Evolutionary conservation across 2,329 filamentous ascomycete species (phyloP).

Genomic region (Exophiala aquamarina): DNA sequence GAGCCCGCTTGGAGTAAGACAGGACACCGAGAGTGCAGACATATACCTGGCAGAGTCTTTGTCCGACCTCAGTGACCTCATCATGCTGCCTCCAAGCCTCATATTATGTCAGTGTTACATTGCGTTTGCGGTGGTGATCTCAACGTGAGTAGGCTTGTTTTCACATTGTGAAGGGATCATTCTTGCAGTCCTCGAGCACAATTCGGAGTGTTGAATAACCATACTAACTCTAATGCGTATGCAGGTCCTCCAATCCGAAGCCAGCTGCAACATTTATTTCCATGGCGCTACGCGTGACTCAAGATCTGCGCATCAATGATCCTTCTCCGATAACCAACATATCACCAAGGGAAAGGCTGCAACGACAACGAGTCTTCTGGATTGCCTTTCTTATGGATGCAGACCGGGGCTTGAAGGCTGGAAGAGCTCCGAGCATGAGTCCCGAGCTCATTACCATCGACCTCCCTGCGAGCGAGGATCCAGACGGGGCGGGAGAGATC

Average conservation of each 20-base stretch:
- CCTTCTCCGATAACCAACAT: conserved; percentile 66
- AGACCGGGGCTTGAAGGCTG: conserved; percentile 41
- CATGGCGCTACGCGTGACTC: conserved; percentile 78
- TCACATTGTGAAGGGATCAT: too few relatives aligned
- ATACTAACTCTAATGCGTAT: too few relatives aligned
- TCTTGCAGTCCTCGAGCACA: too few relatives aligned
- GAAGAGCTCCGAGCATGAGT: conserved; percentile 7
- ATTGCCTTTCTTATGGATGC: conserved; percentile 72
- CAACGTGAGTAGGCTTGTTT: conserved; percentile 66
- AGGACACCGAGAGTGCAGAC: conserved; percentile 93
- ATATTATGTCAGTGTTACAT: conserved; percentile 92
- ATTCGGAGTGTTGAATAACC: too few relatives aligned
- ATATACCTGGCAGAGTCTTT: conserved; percentile 96
- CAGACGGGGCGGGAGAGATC: conserved; percentile 90
- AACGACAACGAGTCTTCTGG: conserved; percentile 75
- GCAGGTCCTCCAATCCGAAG: conserved; percentile 80
- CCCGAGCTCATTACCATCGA: conserved; percentile 79
- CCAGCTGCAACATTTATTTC: conserved; percentile 88
- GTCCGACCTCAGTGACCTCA: conserved; percentile 84
- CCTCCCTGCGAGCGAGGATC: conserved; percentile 81
- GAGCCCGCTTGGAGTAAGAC: conserved; percentile 84
- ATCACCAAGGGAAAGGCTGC: conserved; percentile 88
- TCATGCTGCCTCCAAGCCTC: conserved; percentile 91
- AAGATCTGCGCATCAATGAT: conserved; percentile 17
- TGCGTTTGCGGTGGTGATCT: conserved; percentile 88